These are phyloP conservation scores for Brassica incana DNA, from an alignment of 345 rosid genomes.

Conservation along the genomic window DNA sequence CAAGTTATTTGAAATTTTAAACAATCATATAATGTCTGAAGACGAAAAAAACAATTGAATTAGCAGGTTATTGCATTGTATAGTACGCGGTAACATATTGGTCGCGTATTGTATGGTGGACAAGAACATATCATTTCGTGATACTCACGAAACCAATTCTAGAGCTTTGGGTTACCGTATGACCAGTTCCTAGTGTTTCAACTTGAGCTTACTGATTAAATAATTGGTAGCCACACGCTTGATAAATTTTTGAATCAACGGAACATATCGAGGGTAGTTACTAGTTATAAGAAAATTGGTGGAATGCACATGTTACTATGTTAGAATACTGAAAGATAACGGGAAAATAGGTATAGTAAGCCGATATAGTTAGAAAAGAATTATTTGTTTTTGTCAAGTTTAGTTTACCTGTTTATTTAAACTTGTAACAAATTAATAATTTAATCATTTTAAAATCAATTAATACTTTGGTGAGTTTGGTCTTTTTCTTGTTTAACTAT, in stretches of 20 bases:
- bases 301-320: background rate
- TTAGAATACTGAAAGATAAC: background rate
- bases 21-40: background rate
- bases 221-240: background rate
- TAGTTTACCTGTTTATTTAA: conserved; percentile 18
- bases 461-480: background rate
- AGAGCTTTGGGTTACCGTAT: conserved; percentile 21
- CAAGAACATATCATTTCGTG: conserved; percentile 13
- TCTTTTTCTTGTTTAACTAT: background rate
- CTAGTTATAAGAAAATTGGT: background rate
- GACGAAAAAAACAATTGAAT: background rate
- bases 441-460: background rate
- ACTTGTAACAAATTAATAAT: background rate
- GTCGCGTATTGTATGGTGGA: conserved; percentile 21
- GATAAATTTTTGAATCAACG: background rate
- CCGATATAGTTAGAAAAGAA: background rate
- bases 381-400: background rate
- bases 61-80: background rate
- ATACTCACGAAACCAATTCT: conserved; percentile 16
- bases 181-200: conserved; percentile 19
- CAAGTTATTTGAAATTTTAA: background rate
- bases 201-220: background rate
- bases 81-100: conserved; percentile 12
- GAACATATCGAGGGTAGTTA: background rate
- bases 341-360: background rate